Conservation (phyloP, 2,329 filamentous ascomycete species). For the Cordyceps tenuipes region DNA sequence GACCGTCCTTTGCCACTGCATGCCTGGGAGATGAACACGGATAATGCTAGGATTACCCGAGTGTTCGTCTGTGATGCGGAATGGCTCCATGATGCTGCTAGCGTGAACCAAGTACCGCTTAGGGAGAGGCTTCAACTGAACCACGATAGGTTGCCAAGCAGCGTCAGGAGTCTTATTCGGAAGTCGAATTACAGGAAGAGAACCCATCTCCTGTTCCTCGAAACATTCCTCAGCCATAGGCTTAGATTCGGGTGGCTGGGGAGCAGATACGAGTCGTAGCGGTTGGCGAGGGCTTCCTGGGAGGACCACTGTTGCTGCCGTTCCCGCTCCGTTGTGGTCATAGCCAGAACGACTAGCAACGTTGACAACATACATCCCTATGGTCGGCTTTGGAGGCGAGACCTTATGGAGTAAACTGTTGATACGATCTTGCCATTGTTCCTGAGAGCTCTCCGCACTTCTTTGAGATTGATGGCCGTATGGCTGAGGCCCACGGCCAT, state of each 20-base stretch:
- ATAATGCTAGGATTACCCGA: conserved; percentile 28
- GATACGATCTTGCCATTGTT: conserved; percentile 73
- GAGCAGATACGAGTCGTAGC: background rate
- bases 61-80: conserved; percentile 25
- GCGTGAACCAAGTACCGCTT: conserved; percentile 39
- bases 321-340: conserved; percentile 42
- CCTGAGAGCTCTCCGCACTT: conserved; percentile 29
- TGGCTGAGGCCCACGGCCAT: conserved; percentile 6
- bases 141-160: conserved; percentile 52
- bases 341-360: conserved; percentile 60
- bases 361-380: conserved; percentile 61
- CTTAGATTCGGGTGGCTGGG: conserved; percentile 36
- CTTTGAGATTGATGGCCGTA: conserved; percentile 9
- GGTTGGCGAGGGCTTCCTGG: conserved; percentile 27
- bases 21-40: conserved; percentile 34
- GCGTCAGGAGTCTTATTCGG: conserved; percentile 53
- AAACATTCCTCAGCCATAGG: conserved; percentile 73
- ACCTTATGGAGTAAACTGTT: conserved; percentile 69
- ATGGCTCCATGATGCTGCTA: conserved; percentile 25
- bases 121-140: conserved; percentile 46
- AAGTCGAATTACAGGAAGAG: conserved; percentile 62
- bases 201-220: conserved; percentile 73
- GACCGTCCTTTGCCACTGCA: conserved; percentile 30
- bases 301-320: conserved; percentile 63
- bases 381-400: conserved; percentile 41